Evolutionary conservation across 805 yeast genomes (phyloP), one percentile per base, ranked within the genome.

Genomic region (Yamadazyma scolyti): DNA sequence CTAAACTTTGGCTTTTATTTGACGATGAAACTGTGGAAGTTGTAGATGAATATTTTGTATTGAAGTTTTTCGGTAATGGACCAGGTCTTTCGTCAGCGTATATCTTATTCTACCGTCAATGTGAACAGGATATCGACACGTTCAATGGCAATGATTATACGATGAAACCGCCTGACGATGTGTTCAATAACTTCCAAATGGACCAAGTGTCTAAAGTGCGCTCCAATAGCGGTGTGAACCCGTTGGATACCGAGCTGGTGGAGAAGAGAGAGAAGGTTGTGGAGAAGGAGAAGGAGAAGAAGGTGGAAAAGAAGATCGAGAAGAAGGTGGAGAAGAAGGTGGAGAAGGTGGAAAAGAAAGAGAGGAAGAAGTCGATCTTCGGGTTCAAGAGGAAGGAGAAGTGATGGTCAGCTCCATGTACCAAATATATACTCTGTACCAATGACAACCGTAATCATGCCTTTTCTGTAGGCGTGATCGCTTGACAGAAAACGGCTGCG

Each of bases 1-100:
- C 73, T 14, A 74, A 76, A 23, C 89, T 96, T 0, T 93, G 98
- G 98, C 61, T 93, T 18, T 60, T 93, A 35, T 93, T 85, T 59
- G 98, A 93, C 54, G 98, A 93, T 54, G 97, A 93, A 55, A 79
- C 93, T 4, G 96, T 90, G 2, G 97, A 90, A 52, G 63, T 82
- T 10, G 88, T 93, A 7, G 87, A 81, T 43, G 95, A 87, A 40
- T 65, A 75, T 23, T 87, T 82, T 43, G 96, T 93, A 3, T 70
- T 79, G 54, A 74, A 82, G 45, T 93, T 89, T 49, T 82, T 86
- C 47, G 97, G 97, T 16, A 90, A 86, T 52, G 78, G 82, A 3
- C 82, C 84, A 3, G 93, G 95, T 6, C 69, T 86, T 48, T 88
- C 96, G 0, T 82, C 96, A 16, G 97, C 97, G 1, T 93, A 93